phyloP scores from a whole-genome alignment of 768 basidiomycete species.

The Collybia sordida region DNA sequence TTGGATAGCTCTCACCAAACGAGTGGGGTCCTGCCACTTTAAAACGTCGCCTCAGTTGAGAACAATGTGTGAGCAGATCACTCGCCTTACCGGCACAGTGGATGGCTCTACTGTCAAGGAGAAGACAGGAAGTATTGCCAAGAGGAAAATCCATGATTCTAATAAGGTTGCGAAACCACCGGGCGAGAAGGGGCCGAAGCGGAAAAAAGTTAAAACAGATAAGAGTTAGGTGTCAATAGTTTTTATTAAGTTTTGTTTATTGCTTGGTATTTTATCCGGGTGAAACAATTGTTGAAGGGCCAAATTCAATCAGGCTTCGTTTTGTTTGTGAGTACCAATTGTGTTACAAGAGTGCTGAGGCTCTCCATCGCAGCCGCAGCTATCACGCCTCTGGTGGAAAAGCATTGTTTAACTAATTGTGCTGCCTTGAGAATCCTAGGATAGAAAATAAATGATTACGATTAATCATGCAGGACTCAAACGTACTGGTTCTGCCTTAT shows the following conservation, averaged over 20 bases:
- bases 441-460: background rate
- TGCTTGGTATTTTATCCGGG: too few species aligned
- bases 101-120: constrained; percentile 7
- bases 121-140: constrained; percentile 17
- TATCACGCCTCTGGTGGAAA: background rate
- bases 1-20: constrained; percentile 52
- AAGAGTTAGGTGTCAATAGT: constrained; percentile 17
- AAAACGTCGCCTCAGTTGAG: constrained; percentile 61
- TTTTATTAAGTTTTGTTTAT: too few species aligned
- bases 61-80: constrained; percentile 65
- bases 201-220: constrained; percentile 45
- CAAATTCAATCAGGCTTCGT: too few species aligned
- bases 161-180: constrained; percentile 16
- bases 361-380: background rate
- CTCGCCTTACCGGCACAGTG: constrained; percentile 18
- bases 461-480: background rate
- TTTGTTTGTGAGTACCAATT: too few species aligned
- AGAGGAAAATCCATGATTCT: constrained; percentile 40
- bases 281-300: too few species aligned
- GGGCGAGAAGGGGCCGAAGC: constrained; percentile 29
- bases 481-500: constrained; percentile 50
- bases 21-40: constrained; percentile 57
- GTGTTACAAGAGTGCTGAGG: background rate
- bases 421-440: constrained; percentile 12
- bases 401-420: constrained; percentile 1